Evolutionary conservation across 2,329 filamentous ascomycete genomes (phyloP).

Genomic region (Trichoderma arundinaceum): DNA sequence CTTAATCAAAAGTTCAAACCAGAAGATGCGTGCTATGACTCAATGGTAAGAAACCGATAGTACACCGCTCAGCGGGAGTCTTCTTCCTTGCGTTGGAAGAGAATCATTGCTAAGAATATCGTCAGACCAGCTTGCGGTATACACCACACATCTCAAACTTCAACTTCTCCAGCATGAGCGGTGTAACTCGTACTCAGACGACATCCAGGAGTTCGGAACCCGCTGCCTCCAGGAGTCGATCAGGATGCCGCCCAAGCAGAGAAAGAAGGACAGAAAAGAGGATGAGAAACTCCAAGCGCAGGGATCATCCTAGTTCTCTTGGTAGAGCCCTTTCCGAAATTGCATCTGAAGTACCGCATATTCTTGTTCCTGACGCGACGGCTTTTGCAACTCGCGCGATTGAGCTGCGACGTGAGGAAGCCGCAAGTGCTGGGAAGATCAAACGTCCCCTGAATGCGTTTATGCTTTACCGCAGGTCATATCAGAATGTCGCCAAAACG

Average conservation of each 20-base stretch:
- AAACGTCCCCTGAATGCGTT: conserved; percentile 97
- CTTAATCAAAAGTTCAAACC: neutral
- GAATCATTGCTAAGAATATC: neutral
- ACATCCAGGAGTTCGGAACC: neutral
- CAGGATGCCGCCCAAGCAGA: neutral
- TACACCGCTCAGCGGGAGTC: neutral
- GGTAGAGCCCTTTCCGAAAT: conserved; percentile 71
- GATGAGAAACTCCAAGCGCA: conserved; percentile 42
- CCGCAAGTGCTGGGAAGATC: conserved; percentile 76
- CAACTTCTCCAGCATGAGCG: neutral
- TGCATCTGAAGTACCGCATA: conserved; percentile 64
- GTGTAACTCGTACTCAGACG: neutral
- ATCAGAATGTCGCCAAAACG: conserved; percentile 82
- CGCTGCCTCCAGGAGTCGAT: neutral
- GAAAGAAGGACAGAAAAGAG: conserved; percentile 38
- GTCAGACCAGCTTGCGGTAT: conserved; percentile 3
- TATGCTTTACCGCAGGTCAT: conserved; percentile 95
- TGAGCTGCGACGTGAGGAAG: conserved; percentile 67
- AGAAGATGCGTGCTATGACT: neutral
- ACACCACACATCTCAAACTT: conserved; percentile 1
- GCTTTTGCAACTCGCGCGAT: conserved; percentile 75
- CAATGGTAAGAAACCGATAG: neutral
- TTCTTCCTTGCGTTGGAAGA: neutral
- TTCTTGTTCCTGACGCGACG: conserved; percentile 78
- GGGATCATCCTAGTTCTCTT: conserved; percentile 35